Evolutionary conservation across 805 yeast genomes (phyloP).

Genomic region (Hanseniaspora lachancei): DNA sequence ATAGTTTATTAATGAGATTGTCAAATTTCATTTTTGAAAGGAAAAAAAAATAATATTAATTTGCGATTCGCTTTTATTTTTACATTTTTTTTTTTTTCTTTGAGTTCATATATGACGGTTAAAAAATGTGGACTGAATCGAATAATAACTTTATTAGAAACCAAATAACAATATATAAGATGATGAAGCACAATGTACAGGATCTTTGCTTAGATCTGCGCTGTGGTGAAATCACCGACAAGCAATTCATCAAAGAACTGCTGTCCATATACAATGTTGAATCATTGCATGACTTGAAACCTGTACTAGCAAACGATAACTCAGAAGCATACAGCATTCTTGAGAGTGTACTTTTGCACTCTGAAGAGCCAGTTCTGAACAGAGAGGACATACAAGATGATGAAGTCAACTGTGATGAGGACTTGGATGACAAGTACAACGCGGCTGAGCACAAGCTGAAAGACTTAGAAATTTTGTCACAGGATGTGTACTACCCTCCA

Average conservation of each 20-base stretch:
- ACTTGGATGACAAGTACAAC: slow-evolving; percentile 19
- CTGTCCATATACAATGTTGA: not conserved
- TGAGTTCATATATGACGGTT: no score
- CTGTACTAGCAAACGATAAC: not conserved
- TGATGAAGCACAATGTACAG: not conserved
- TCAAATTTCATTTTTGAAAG: no score
- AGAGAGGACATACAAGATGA: slow-evolving; percentile 2
- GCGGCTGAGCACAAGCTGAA: slow-evolving; percentile 20
- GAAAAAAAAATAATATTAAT: no score
- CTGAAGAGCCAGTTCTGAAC: not conserved
- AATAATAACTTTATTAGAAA: not conserved
- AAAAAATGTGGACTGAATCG: not conserved
- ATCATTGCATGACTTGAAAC: slow-evolving; percentile 1
- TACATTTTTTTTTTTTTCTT: no score
- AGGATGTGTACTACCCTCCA: slow-evolving; percentile 41
- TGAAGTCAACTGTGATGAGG: slow-evolving; percentile 18
- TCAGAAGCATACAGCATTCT: not conserved
- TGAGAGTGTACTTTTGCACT: not conserved
- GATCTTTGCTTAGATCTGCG: not conserved
- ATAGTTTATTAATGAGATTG: no score
- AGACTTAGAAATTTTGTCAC: slow-evolving; percentile 10
- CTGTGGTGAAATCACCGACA: not conserved
- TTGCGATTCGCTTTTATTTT: no score
- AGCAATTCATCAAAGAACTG: slow-evolving; percentile 1
- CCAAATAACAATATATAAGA: not conserved